Conservation (phyloP, 2,329 filamentous ascomycete genomes). For the Kalaharituber pfeilii region DNA sequence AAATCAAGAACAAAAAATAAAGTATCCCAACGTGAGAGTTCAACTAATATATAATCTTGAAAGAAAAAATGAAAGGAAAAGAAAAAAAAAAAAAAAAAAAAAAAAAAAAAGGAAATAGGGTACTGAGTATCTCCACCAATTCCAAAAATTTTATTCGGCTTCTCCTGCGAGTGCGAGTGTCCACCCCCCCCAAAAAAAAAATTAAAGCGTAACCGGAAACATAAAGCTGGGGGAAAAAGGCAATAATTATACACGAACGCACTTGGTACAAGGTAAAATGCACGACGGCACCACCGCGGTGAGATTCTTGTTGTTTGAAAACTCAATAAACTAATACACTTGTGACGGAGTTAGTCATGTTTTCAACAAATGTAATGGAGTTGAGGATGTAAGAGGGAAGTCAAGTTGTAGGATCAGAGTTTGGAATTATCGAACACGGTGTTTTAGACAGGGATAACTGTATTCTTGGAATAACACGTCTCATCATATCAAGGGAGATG, state of each 20-base stretch:
- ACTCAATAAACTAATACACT: constrained; percentile 1
- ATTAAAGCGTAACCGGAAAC: background rate
- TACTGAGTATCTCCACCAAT: background rate
- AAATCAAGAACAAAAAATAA: background rate
- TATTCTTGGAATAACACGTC: background rate
- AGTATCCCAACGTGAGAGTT: background rate
- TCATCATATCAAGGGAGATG: background rate
- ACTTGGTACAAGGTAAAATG: background rate
- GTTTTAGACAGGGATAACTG: constrained; percentile 1
- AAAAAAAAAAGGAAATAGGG: constrained; percentile 1
- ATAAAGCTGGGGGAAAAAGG: background rate
- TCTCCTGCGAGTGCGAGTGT: too few relatives aligned
- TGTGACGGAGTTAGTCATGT: background rate
- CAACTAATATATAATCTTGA: background rate
- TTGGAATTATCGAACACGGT: background rate
- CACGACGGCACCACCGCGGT: background rate
- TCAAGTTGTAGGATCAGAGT: background rate
- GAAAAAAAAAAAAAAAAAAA: constrained; percentile 8
- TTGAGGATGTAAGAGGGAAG: background rate
- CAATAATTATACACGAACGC: background rate
- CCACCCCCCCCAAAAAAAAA: background rate
- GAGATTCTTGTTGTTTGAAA: background rate
- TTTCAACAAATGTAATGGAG: background rate
- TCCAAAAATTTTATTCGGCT: too few relatives aligned
- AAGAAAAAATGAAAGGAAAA: constrained; percentile 1